These are phyloP conservation scores for Pythium aquatile DNA, from an alignment of 352 stramenopile genomes.

Conservation along the genomic window DNA sequence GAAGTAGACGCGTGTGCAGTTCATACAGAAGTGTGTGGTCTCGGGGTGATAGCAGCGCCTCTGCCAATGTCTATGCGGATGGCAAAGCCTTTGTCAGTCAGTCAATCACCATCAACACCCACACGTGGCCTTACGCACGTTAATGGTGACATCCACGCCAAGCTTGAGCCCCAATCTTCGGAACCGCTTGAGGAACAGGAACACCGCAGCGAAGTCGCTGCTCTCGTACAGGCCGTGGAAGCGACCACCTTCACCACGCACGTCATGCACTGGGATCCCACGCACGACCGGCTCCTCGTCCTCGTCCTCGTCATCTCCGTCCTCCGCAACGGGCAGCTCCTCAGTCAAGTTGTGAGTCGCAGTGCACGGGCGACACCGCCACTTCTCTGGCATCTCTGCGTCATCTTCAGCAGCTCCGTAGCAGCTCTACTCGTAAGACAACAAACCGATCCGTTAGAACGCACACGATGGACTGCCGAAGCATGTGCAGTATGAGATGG, in stretches of 20 bases:
- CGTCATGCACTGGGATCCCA: conserved; percentile 40
- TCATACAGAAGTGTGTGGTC: conserved; percentile 39
- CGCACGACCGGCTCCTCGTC: conserved; percentile 22
- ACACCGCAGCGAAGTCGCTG: conserved; percentile 56
- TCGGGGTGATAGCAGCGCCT: conserved; percentile 34
- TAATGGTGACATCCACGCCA: conserved; percentile 38
- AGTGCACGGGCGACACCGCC: conserved; percentile 59
- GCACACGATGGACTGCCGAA: conserved; percentile 28
- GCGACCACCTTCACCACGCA: conserved; percentile 29
- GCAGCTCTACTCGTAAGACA: conserved; percentile 32
- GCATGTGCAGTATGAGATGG: conserved; percentile 27
- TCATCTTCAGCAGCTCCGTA: conserved; percentile 49
- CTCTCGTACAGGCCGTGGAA: conserved; percentile 40
- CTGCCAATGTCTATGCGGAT: conserved; percentile 31
- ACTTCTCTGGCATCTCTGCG: conserved; percentile 37
- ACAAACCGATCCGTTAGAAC: not conserved
- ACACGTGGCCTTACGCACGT: conserved; percentile 28
- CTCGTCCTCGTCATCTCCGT: conserved; percentile 8
- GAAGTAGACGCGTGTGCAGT: conserved; percentile 46
- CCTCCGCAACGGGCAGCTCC: conserved; percentile 17
- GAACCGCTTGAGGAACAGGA: conserved; percentile 72
- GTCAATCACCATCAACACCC: not conserved
- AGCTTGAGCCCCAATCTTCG: conserved; percentile 54
- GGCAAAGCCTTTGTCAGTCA: not conserved
- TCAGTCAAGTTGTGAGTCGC: conserved; percentile 40